Base-by-base conservation (phyloP, 1,139 yeast genomes). In the Suhomyces kunorum region DNA sequence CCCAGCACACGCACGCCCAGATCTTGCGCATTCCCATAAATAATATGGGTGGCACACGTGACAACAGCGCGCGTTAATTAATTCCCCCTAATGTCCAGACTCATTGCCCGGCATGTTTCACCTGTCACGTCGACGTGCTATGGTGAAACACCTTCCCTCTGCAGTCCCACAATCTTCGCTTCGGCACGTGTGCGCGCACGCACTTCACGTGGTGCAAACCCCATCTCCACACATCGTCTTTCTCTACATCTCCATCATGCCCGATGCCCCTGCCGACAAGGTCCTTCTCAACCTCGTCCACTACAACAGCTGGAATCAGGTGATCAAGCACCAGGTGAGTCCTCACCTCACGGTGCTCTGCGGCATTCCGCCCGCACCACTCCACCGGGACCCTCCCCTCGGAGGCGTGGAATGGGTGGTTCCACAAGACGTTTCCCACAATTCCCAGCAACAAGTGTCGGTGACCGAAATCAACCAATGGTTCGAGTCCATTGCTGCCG, bases 251-350 rank as follows among this genome's bases (percentile, higher is more conserved):
- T 27, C 24, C 26, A 17, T 25, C 35, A 38, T 38, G 40, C 15
- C 32, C 12, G 29, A 12, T 17, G 17, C 45, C 8, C 34, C 48
- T 22, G 50, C 51, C 9, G 50, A 59, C 19, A 63, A 61, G 41
- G 72, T 69, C 9, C 44, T 53, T 34, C 50, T 72, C 30, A 80
- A 80, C 53, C 66, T 82, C 28, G 61, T 72, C 2, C 76, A 79
- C 48, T 79, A 78, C 53, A 77, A 76, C 50, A 62, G 70, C 23
- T 81, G 87, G 87, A 60, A 65, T 0, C 51, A 64, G 6, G 75
- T 80, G 0, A 35, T 50, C 12, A 51, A 59, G 5, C 58, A 59
- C 39, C 36, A 39, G n/a, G 8, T 40, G 5, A 15, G 47, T 15
- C 27, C 27, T 19, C 31, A 13, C 25, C 14, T 32, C 6, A 30